phyloP scores from a whole-genome alignment of 345 rosid species.

The Sonneratia alba region DNA sequence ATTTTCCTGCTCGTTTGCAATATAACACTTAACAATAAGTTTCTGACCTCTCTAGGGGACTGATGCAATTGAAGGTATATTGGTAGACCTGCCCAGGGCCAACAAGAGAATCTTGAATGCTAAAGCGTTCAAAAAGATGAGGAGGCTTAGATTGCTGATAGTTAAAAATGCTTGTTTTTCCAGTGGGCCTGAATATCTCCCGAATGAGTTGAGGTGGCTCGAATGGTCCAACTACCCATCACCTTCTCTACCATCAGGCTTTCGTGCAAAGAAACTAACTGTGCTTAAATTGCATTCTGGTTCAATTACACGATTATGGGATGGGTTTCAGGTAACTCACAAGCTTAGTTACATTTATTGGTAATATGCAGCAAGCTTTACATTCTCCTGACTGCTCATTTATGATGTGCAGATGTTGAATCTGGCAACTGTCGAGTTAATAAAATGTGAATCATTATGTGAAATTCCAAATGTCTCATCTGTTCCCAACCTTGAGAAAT shows the following conservation, averaged over 20 bases:
- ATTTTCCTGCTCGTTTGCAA: not conserved
- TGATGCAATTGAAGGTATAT: slow-evolving; percentile 12
- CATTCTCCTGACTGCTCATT: not conserved
- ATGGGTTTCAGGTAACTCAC: slow-evolving; percentile 1
- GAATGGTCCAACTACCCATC: slow-evolving; percentile 2
- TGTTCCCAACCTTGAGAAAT: slow-evolving; percentile 9
- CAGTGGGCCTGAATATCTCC: not conserved
- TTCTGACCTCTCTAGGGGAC: slow-evolving; percentile 12
- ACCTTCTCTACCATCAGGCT: slow-evolving; percentile 2
- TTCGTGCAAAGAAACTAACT: slow-evolving; percentile 10
- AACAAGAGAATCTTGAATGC: slow-evolving; percentile 3
- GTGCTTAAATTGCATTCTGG: slow-evolving; percentile 10
- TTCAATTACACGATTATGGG: slow-evolving; percentile 5
- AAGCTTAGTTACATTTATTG: not conserved
- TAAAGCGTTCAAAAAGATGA: slow-evolving; percentile 10
- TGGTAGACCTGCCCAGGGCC: not conserved
- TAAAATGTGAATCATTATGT: slow-evolving; percentile 1
- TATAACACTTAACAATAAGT: too few relatives aligned
- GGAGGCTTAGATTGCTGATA: slow-evolving; percentile 17
- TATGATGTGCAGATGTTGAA: not conserved
- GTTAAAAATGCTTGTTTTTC: slow-evolving; percentile 15
- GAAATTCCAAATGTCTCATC: slow-evolving; percentile 9
- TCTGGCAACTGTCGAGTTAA: slow-evolving; percentile 5
- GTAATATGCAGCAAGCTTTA: not conserved
- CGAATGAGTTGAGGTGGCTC: slow-evolving; percentile 7